These are phyloP conservation scores for Phytophthora meadii DNA, from an alignment of 352 stramenopile species.

Conservation along the genomic window DNA sequence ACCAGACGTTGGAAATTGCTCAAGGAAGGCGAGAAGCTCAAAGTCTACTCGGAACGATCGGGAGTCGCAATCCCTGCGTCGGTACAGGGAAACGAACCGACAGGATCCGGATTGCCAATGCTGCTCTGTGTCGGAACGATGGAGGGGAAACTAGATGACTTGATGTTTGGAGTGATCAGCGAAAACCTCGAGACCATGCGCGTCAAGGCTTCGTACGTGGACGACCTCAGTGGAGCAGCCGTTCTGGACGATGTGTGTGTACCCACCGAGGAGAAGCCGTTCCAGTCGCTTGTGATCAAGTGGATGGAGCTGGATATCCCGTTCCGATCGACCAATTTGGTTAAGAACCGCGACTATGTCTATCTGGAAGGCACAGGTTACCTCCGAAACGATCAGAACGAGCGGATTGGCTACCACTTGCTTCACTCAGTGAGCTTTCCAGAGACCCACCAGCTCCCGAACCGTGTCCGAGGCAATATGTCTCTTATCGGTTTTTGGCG, in stretches of 20 bases:
- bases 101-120: constrained; percentile 34
- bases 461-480: constrained; percentile 47
- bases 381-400: constrained; percentile 34
- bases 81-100: constrained; percentile 1
- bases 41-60: constrained; percentile 29
- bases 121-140: constrained; percentile 53
- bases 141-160: constrained; percentile 53
- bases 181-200: constrained; percentile 49
- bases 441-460: constrained; percentile 31
- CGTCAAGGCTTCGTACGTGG: constrained; percentile 53
- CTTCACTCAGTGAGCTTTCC: constrained; percentile 57
- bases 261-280: constrained; percentile 40
- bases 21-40: constrained; percentile 27
- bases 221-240: constrained; percentile 45
- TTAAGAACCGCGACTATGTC: constrained; percentile 66
- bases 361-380: constrained; percentile 61
- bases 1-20: constrained; percentile 30
- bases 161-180: constrained; percentile 56
- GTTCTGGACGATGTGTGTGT: constrained; percentile 43
- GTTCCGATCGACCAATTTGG: constrained; percentile 35
- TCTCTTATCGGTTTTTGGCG: constrained; percentile 49
- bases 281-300: constrained; percentile 50
- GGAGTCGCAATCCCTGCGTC: constrained; percentile 2
- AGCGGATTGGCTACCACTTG: constrained; percentile 63
- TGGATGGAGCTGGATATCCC: constrained; percentile 47